phyloP scores from a whole-genome alignment of 1,284 basidiomycete genomes.

The Fomitopsis schrenkii region DNA sequence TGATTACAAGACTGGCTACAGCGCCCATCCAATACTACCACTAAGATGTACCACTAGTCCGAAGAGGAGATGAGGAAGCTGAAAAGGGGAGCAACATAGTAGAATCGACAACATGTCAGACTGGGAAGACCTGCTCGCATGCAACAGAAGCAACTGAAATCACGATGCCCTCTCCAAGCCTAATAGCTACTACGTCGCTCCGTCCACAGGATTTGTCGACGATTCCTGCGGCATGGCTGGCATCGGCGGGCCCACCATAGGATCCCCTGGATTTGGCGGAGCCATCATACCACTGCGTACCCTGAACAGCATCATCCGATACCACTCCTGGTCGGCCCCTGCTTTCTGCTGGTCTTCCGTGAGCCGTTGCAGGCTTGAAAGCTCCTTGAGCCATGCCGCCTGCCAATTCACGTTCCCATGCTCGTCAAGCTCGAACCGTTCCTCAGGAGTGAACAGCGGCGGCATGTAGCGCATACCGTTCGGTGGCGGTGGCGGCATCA shows the following conservation, averaged over 20 bases:
- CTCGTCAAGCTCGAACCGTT: constrained; percentile 68
- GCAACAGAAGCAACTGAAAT: background rate
- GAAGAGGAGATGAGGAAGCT: background rate
- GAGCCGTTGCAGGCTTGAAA: constrained; percentile 63
- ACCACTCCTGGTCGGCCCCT: constrained; percentile 76
- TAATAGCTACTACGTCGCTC: background rate
- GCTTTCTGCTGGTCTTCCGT: constrained; percentile 77
- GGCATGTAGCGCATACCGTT: constrained; percentile 57
- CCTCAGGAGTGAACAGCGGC: constrained; percentile 58
- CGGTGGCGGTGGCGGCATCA: constrained; percentile 42
- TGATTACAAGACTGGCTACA: background rate
- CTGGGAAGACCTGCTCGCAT: background rate
- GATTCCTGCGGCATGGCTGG: constrained; percentile 19
- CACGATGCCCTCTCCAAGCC: background rate
- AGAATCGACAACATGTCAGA: background rate
- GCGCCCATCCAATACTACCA: background rate
- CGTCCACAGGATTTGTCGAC: constrained; percentile 22
- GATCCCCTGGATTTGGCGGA: constrained; percentile 50
- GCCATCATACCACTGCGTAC: constrained; percentile 67
- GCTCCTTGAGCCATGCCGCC: constrained; percentile 71
- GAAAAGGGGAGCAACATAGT: background rate
- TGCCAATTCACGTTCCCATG: constrained; percentile 78
- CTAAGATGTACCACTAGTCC: background rate
- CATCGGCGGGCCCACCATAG: constrained; percentile 33
- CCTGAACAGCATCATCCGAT: constrained; percentile 73